phyloP scores from a whole-genome alignment of 148 eudicot species.

The Nyssa sinensis region DNA sequence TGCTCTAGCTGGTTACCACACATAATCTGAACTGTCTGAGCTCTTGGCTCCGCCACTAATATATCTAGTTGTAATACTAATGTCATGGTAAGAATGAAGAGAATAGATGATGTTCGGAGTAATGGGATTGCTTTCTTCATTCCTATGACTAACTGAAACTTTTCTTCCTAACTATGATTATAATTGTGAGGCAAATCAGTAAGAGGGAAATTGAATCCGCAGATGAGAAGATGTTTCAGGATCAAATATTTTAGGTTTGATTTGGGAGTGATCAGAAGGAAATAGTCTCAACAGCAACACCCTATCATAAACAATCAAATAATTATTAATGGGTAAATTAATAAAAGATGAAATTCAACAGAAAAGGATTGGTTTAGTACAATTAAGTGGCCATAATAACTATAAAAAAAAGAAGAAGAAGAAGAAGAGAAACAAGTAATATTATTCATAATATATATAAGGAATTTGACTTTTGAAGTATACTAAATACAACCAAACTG shows the following conservation, averaged over 20 bases:
- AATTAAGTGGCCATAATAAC: no score
- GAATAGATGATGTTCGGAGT: not conserved
- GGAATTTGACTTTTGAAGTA: no score
- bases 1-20: constrained; percentile 26
- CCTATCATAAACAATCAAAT: not conserved
- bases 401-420: no score
- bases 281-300: not conserved
- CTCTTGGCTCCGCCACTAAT: constrained; percentile 28
- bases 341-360: no score
- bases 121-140: constrained; percentile 17
- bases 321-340: no score
- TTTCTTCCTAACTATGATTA: not conserved
- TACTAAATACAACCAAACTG: no score
- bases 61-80: not conserved
- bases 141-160: not conserved
- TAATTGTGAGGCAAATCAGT: not conserved
- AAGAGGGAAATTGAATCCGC: not conserved
- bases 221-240: not conserved
- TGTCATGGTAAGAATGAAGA: not conserved
- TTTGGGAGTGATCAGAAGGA: no score
- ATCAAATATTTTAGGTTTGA: no score
- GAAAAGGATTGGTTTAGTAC: no score
- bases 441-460: no score
- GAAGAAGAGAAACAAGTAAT: no score
- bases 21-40: constrained; percentile 13